Evolutionary conservation across 441 rosid genomes (phyloP), one percentile per base, ranked within the genome.

Genomic region (Syzygium malaccense): DNA sequence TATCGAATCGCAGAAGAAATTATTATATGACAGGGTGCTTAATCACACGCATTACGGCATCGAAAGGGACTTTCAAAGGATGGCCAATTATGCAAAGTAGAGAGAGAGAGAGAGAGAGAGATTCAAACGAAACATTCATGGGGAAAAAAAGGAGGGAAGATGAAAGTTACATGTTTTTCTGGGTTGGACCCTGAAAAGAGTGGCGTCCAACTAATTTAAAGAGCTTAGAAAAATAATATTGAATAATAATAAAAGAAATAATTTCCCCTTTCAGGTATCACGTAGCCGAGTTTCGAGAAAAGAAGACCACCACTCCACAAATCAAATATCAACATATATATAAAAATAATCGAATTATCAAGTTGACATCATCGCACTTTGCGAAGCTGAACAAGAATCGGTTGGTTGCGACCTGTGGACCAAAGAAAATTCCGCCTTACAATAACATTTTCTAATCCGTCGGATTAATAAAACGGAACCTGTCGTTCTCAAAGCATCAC

Each of bases 151-250:
- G 45, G 15, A 19, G n/a, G 37, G 33, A 53, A 32, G 86, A 37
- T 78, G 53, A 55, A 51, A 51, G 37, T 55, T 49, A 53, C 25
- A 55, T 79, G 45, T 56, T 56, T 80, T 48, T 57, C 86, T 53
- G 45, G 62, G 41, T 85, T 55, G 86, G 64, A 85, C 86, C 86
- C 55, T 85, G 86, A 25, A 23, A 87, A 87, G 54, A 86, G 89
- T 86, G 86, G 87, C 85, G 7, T 90, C 88, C 90, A 86, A 88
- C 91, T 86, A 86, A 87, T 86, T 88, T 57, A 71, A 51, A 57
- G 51, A 41, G n/a, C 83, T 20, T 41, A 45, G 26, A 25, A 37
- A 37, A 37, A 37, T 20, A 23, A 71, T 23, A 13, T 71, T 41
- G 23, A 71, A 41, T 71, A 33, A 37, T 9, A 2, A 20, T 18